Evolutionary conservation across 2,329 filamentous ascomycete species (phyloP).

Genomic region (Trichophyton equinum): DNA sequence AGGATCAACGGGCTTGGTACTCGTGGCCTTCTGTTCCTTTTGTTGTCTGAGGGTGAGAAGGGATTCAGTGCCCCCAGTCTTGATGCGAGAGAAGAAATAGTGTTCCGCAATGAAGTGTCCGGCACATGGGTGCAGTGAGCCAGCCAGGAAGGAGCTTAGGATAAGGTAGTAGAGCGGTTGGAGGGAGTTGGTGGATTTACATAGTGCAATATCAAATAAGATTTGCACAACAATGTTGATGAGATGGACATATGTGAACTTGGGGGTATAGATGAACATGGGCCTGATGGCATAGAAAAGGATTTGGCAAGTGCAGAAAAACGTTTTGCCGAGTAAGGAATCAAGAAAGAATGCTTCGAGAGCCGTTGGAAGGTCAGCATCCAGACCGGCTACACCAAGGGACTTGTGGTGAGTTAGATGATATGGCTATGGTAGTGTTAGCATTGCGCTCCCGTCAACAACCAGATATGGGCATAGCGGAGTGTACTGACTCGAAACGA

Average conservation of each 20-base stretch:
- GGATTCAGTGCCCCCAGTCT: constrained; percentile 28
- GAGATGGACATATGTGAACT: constrained; percentile 72
- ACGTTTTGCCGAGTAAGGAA: constrained; percentile 85
- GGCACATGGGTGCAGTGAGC: constrained; percentile 83
- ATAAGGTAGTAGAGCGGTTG: constrained; percentile 70
- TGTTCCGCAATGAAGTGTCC: constrained; percentile 99
- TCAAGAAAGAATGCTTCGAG: constrained; percentile 87
- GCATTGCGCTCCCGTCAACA: background rate
- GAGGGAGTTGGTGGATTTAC: constrained; percentile 44
- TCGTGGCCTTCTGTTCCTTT: constrained; percentile 31
- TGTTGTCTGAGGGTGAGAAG: constrained; percentile 40
- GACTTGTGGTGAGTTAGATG: constrained; percentile 99
- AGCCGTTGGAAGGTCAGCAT: constrained; percentile 87
- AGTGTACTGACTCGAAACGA: constrained; percentile 64
- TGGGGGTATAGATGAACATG: constrained; percentile 84
- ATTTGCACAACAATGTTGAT: constrained; percentile 70
- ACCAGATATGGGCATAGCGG: background rate
- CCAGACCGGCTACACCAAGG: constrained; percentile 86
- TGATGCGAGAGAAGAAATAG: constrained; percentile 51
- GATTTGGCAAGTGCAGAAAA: constrained; percentile 99
- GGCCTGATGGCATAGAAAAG: constrained; percentile 95
- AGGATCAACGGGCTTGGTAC: background rate
- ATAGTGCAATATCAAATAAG: constrained; percentile 60
- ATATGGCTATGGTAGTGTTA: constrained; percentile 54
- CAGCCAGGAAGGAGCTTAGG: constrained; percentile 82